Conservation (phyloP, 768 basidiomycete species). For the Vishniacozyma victoriae region DNA sequence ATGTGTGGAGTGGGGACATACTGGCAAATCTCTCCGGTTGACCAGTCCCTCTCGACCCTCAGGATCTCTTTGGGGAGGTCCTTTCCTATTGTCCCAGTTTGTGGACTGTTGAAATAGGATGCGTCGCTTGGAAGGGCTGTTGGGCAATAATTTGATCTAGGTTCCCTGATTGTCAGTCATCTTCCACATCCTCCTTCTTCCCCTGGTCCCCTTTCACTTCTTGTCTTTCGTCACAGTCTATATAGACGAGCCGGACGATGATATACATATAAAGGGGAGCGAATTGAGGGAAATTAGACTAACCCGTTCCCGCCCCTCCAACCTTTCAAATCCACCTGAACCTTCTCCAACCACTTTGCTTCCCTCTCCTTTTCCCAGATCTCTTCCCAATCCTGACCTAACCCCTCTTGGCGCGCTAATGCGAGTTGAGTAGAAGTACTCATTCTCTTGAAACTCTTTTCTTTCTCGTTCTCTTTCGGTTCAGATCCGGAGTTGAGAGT, state of each 20-base stretch:
- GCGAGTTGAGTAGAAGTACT: too few relatives aligned
- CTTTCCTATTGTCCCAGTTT: conserved; percentile 75
- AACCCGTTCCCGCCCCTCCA: conserved; percentile 37
- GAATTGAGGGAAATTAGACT: too few relatives aligned
- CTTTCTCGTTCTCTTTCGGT: too few relatives aligned
- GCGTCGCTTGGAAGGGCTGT: conserved; percentile 28
- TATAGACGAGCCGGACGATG: too few relatives aligned
- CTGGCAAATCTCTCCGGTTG: conserved; percentile 80
- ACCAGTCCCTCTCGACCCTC: conserved; percentile 86
- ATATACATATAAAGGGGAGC: too few relatives aligned
- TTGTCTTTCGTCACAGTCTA: neutral
- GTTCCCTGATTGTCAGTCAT: conserved; percentile 8
- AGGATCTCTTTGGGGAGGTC: conserved; percentile 90
- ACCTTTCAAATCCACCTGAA: conserved; percentile 22
- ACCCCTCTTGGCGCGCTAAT: too few relatives aligned
- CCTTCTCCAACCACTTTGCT: conserved; percentile 20
- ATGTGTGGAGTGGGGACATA: conserved; percentile 22
- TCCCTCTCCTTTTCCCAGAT: conserved; percentile 15
- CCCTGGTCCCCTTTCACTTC: neutral
- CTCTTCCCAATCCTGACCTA: conserved; percentile 28
- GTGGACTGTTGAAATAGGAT: conserved; percentile 61
- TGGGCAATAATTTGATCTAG: conserved; percentile 35
- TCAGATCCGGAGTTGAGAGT: too few relatives aligned
- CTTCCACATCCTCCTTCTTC: neutral
- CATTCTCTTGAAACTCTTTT: too few relatives aligned